Base-by-base conservation (phyloP, 352 stramenopile genomes). In the Phytopythium ostracodes region DNA sequence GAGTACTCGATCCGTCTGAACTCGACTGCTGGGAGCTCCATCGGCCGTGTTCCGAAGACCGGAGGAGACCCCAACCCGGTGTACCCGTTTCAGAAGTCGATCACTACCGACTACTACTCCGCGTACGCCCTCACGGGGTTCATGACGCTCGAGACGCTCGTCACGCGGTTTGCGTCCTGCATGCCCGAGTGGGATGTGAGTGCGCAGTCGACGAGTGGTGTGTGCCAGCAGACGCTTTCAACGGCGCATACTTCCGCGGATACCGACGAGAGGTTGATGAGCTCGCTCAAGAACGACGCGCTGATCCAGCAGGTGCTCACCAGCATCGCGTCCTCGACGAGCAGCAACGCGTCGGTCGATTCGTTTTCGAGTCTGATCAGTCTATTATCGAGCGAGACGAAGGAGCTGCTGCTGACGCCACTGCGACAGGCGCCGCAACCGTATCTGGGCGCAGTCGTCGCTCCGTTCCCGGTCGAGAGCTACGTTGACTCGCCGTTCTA, bases 401-500 rank as follows among this genome's bases (percentile, higher is more conserved):
- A 65, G 63, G 59, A 70, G 15, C 2, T 29, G 29, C 57, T 79
- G 24, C 57, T 82, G 18, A 62, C 43, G 11, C 65, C 69, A 5
- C 46, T 85, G 59, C 68, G 77, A 4, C 68, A 81, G 59, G 73
- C 67, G 11, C 79, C 79, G 0, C 79, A 88, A 59, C 64, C 77
- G 3, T 77, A 79, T 52, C 63, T 87, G 29, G 76, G 72, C 22
- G 66, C 63, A 0, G 70, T 72, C 0, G 71, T 90, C 1, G 66
- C 70, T 1, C 78, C 83, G 4, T 90, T 90, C 35, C 80, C 83
- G 2, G 81, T 87, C 25, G 66, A 87, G 55, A 40, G 22, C 2
- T 89, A 79, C 60, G 56, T 79, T n/a, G 77, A 65, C 56, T 88
- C 82, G 4, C 67, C 73, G 11, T 96, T 97, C 56, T 96, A 92